Percentiles rank a stretch among this genome's conserved stretches.
Conservation (phyloP, 176 grass and related monocot species). For the Paspalum vaginatum region DNA sequence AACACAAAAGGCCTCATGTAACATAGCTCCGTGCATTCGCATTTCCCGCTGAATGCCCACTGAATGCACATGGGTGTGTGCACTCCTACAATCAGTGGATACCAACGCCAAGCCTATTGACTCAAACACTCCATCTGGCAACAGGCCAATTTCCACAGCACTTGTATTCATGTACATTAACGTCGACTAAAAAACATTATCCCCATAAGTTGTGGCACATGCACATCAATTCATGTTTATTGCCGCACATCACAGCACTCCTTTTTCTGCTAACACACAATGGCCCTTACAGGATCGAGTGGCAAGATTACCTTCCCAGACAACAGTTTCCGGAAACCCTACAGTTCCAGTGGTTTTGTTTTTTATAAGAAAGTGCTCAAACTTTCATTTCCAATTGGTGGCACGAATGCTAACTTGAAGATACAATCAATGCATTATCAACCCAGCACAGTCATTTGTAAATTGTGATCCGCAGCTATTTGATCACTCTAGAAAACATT, state of each 20-base stretch:
- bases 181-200: not conserved
- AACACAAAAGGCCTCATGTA: not conserved
- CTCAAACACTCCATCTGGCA: not conserved
- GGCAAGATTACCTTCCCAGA: constrained; percentile 6
- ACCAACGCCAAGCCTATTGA: not conserved
- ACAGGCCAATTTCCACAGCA: not conserved
- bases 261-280: not conserved
- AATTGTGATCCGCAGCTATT: not conserved
- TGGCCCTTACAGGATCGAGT: constrained; percentile 4
- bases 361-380: not conserved
- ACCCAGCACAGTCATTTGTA: not conserved
- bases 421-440: constrained; percentile 15
- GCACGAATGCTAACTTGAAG: constrained; percentile 14
- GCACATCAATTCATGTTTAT: not conserved
- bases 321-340: not conserved
- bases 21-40: not conserved
- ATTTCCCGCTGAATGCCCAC: not conserved
- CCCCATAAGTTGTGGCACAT: not conserved
- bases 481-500: constrained; percentile 26
- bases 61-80: not conserved
- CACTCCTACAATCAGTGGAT: not conserved
- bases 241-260: not conserved
- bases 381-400: constrained; percentile 11
- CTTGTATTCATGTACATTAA: not conserved
- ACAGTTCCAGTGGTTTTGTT: not conserved